Evolutionary conservation across 805 yeast genomes (phyloP), one percentile per base, ranked within the genome.

Genomic region (Blastobotrys muscicola): DNA sequence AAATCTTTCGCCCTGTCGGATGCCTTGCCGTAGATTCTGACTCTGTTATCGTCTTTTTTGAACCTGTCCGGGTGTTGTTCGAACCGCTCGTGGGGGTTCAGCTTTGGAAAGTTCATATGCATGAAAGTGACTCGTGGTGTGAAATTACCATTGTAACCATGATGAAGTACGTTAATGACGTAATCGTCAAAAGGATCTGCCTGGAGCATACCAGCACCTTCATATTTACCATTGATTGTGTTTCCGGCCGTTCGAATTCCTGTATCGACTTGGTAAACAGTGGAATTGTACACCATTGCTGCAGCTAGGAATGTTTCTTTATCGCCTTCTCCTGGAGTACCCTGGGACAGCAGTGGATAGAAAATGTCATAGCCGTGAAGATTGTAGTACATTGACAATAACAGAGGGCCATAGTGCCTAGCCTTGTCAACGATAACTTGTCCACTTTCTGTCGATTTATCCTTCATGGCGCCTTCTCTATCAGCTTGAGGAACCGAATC

Each of bases 251-350:
- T 59, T 7, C 57, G 56, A 0, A 68, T 65, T 23, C 58, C 56
- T 1, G 62, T 52, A 42, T 62, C 59, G 3, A 75, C 71, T 50
- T 75, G 75, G 54, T 80, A 82, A 50, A 68, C 79, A 4, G 78
- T 70, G 39, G 81, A 72, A 31, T 66, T 65, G 44, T 80, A 60
- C 1, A 80, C 82, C 43, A 72, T 74, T 4, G 85, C 81, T 0
- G 86, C 84, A 0, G 86, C 84, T 42, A 80, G 66, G 47, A 80
- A 80, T 0, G 90, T 81, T 50, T 82, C 90, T 55, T 82, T 83
- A 57, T 83, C 90, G 41, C 90, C 92, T 62, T 80, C 85, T n/a
- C 92, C 92, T 3, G 74, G 75, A 33, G 69, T 70, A 29, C 82
- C 80, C 58, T 77, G 78, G 2, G 81, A 67, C 34, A 80, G 64